Conservation (phyloP, 2,329 filamentous ascomycete species). For the Didymella keratinophila region DNA sequence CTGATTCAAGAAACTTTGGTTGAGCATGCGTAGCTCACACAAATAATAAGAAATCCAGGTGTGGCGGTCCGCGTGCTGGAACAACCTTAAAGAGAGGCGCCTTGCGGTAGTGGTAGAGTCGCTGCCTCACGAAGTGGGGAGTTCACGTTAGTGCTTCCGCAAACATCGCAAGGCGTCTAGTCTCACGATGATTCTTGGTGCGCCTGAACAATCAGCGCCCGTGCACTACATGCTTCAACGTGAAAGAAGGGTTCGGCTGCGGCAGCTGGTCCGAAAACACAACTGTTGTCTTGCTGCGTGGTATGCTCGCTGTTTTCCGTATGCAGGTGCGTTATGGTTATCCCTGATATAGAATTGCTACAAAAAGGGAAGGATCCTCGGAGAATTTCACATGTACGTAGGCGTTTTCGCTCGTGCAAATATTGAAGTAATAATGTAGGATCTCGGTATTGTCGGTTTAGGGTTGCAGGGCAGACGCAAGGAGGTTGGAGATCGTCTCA, state of each 20-base stretch:
- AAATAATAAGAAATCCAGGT: slow-evolving; percentile 3
- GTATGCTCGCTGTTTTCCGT: neutral
- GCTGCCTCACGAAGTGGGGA: slow-evolving; percentile 11
- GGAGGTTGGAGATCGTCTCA: slow-evolving; percentile 9
- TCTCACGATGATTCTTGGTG: neutral
- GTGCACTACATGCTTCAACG: neutral
- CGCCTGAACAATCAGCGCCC: slow-evolving; percentile 1
- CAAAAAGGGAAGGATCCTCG: slow-evolving; percentile 1
- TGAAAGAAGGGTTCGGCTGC: slow-evolving; percentile 6
- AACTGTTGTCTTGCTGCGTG: neutral
- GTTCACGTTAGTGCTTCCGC: neutral
- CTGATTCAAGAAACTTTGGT: slow-evolving; percentile 1
- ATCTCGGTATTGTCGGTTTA: neutral
- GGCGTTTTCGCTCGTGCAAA: neutral
- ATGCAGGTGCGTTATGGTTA: slow-evolving; percentile 1
- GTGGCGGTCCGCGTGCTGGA: slow-evolving; percentile 6
- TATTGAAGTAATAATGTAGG: neutral
- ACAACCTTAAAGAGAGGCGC: slow-evolving; percentile 1
- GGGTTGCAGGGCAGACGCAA: slow-evolving; percentile 1
- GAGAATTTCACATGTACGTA: slow-evolving; percentile 1
- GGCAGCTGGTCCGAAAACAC: neutral
- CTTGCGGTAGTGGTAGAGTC: slow-evolving; percentile 5
- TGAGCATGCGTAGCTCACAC: neutral
- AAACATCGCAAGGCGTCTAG: slow-evolving; percentile 1
- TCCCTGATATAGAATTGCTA: neutral